Percentiles rank a stretch among this genome's conserved stretches.
phyloP scores from a whole-genome alignment of 176 grass and related monocot genomes.

The Otatea glauca region DNA sequence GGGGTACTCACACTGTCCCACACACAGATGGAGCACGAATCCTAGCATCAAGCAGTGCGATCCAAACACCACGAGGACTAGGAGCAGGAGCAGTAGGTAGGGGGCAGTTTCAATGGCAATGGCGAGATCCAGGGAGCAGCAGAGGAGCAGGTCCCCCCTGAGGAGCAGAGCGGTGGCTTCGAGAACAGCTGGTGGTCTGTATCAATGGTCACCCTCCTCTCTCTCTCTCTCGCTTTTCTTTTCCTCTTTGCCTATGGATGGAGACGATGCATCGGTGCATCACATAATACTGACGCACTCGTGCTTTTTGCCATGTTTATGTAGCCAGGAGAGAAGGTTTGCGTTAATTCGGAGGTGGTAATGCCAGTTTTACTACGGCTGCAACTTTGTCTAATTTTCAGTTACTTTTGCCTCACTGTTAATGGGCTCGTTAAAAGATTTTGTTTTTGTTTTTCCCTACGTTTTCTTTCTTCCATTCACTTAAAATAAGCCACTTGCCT shows the following conservation, averaged over 20 bases:
- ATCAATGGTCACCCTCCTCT: slow-evolving; percentile 46
- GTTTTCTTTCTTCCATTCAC: not conserved
- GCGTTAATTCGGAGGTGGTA: not conserved
- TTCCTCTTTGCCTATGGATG: slow-evolving; percentile 43
- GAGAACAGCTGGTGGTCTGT: slow-evolving; percentile 67
- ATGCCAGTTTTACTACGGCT: not conserved
- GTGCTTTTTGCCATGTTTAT: slow-evolving; percentile 47
- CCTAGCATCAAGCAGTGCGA: slow-evolving; percentile 35
- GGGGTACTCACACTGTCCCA: slow-evolving; percentile 43
- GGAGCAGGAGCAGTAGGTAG: slow-evolving; percentile 39
- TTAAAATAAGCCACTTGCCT: not conserved
- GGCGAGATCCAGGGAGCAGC: slow-evolving; percentile 57
- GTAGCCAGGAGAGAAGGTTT: not conserved
- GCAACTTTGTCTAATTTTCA: not conserved
- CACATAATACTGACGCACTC: slow-evolving; percentile 27
- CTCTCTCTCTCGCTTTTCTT: not conserved
- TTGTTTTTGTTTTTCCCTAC: not conserved
- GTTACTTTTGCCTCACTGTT: slow-evolving; percentile 13
- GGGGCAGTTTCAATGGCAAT: slow-evolving; percentile 45
- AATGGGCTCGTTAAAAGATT: not conserved
- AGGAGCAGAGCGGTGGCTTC: slow-evolving; percentile 54
- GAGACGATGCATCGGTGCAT: slow-evolving; percentile 28
- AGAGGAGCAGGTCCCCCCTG: slow-evolving; percentile 35
- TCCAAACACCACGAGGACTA: slow-evolving; percentile 21
- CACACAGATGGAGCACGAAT: not conserved